Evolutionary conservation across 768 basidiomycete genomes (phyloP).

Genomic region (Suillus placidus): DNA sequence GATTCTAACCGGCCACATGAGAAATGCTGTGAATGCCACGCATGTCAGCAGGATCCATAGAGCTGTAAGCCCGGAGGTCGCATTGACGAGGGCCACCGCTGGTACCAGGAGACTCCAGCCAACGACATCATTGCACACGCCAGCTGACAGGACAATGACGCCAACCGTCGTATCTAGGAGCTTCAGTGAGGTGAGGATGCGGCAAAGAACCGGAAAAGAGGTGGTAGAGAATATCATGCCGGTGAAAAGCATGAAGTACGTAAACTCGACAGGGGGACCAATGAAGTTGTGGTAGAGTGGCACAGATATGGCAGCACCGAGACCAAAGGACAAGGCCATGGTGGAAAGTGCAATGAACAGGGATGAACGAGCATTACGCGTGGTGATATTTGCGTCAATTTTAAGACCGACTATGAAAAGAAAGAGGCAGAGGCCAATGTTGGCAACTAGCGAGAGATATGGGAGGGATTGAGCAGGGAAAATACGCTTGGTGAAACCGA

Average conservation of each 20-base stretch:
- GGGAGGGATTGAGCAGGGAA: conserved; percentile 74
- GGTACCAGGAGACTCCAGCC: conserved; percentile 90
- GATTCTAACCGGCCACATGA: conserved; percentile 68
- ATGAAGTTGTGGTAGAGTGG: conserved; percentile 80
- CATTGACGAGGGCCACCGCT: conserved; percentile 90
- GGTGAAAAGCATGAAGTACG: conserved; percentile 92
- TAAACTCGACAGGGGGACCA: conserved; percentile 59
- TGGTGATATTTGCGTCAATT: conserved; percentile 81
- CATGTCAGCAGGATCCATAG: conserved; percentile 82
- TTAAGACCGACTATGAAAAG: conserved; percentile 95
- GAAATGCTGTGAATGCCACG: conserved; percentile 76
- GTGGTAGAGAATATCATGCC: conserved; percentile 91
- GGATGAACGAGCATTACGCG: conserved; percentile 70
- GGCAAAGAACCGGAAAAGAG: conserved; percentile 86
- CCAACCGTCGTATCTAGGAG: conserved; percentile 92
- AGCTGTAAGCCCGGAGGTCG: conserved; percentile 78
- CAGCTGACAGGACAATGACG: conserved; percentile 89
- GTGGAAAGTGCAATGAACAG: conserved; percentile 75
- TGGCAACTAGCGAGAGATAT: conserved; percentile 84
- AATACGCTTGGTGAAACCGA: conserved; percentile 83
- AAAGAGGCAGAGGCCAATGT: conserved; percentile 86
- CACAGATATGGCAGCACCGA: conserved; percentile 77
- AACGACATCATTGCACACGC: conserved; percentile 87
- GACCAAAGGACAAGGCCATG: conserved; percentile 82
- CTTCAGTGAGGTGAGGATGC: conserved; percentile 87